These are phyloP conservation scores for Scheffersomyces illinoinensis DNA, from an alignment of 1,139 yeast species.

Conservation along the genomic window DNA sequence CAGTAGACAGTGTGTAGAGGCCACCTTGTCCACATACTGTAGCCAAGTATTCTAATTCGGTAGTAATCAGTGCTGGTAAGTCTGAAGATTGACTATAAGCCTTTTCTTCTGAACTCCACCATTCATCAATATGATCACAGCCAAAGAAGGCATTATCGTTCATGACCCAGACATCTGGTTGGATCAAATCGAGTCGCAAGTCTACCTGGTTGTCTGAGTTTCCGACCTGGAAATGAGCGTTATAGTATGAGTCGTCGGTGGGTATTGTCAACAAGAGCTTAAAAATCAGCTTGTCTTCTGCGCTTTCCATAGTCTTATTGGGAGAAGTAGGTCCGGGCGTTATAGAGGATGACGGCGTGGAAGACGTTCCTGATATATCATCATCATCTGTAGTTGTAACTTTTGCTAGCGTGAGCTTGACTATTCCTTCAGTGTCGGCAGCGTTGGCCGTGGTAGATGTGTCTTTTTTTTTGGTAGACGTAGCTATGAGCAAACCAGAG, in stretches of 20 bases:
- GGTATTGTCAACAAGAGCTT: constrained; percentile 21
- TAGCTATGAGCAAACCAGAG: not conserved
- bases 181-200: constrained; percentile 32
- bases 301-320: constrained; percentile 12
- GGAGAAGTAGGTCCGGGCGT: not conserved
- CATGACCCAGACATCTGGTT: constrained; percentile 42
- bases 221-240: constrained; percentile 6
- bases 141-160: constrained; percentile 22
- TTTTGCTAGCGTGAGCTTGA: not conserved
- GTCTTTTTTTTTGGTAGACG: not conserved
- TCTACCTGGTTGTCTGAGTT: constrained; percentile 13
- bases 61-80: constrained; percentile 19
- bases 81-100: constrained; percentile 2
- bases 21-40: constrained; percentile 32
- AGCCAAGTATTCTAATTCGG: constrained; percentile 21
- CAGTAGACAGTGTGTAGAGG: constrained; percentile 14
- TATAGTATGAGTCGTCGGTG: constrained; percentile 5
- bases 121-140: constrained; percentile 22
- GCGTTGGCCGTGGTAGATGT: not conserved
- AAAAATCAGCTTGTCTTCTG: constrained; percentile 16
- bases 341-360: not conserved
- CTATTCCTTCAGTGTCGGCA: not conserved
- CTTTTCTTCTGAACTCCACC: constrained; percentile 20
- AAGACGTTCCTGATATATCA: not conserved
- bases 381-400: not conserved